Base-by-base conservation (phyloP, 192 early-diverging fungal species). In the Polychytrium aggregatum region DNA sequence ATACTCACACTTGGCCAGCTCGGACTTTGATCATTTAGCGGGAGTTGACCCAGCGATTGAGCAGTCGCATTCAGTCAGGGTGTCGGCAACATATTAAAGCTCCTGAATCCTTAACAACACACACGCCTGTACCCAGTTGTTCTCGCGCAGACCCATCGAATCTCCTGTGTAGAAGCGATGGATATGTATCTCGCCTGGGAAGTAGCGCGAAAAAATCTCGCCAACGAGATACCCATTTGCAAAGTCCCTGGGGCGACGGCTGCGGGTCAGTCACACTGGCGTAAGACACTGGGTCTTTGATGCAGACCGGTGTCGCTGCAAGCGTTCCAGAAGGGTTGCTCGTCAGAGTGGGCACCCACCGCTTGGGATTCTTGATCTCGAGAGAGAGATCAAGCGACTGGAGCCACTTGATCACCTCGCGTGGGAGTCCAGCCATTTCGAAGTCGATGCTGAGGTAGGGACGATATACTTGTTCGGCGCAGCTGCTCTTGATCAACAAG, bases 381-480 rank as follows among this genome's bases (percentile, higher is more conserved):
- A 57, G 53, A 18, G 55, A 31, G 29, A 69, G 48, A 37, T 75
- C 67, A 3, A 75, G 44, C 16, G 37, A 47, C 33, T 63, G 66
- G 20, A 75, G 55, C 72, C 72, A 75, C 57, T 69, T 72, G 20
- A 70, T 43, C 9, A 72, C 48, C 50, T 66, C 64, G 29, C 72
- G 62, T 16, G 56, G 60, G 6, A 68, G 40, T 20, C 55, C 55
- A n/a, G 18, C 36, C 55, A 59, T 56, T 57, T 48, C 21, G 14
- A n/a, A n/a, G n/a, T n/a, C n/a, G n/a, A n/a, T n/a, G n/a, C n/a
- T n/a, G n/a, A n/a, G n/a, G n/a, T n/a, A n/a, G n/a, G n/a, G n/a
- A n/a, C n/a, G n/a, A n/a, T n/a, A n/a, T n/a, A n/a, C n/a, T n/a
- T n/a, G n/a, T n/a, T n/a, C n/a, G n/a, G n/a, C n/a, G n/a, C n/a